These are phyloP conservation scores for Recurvomyces mirabilis DNA, from an alignment of 495 filamentous ascomycete genomes.

Conservation along the genomic window DNA sequence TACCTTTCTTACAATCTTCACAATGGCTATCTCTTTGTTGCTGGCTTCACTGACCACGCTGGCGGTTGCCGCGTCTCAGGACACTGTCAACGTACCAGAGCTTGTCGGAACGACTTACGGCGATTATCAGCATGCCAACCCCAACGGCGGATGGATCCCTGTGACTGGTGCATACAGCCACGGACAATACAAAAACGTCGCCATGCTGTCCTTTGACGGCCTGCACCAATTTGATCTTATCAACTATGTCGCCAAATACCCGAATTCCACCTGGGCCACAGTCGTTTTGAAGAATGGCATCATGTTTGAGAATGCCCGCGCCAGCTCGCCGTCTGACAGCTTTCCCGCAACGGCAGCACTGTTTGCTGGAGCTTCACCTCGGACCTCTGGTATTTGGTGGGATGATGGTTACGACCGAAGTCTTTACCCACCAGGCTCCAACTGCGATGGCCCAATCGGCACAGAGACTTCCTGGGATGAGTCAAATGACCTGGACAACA, in stretches of 20 bases:
- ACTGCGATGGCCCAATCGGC: conserved; percentile 22
- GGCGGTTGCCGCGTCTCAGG: background rate
- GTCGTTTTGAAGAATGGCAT: background rate
- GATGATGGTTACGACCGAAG: conserved; percentile 29
- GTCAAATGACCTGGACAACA: background rate
- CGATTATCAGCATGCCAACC: background rate
- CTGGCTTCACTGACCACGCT: background rate
- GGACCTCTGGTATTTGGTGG: conserved; percentile 31
- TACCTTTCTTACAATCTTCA: no score
- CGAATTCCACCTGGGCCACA: conserved; percentile 23
- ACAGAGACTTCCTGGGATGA: background rate
- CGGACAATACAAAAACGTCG: conserved; percentile 25
- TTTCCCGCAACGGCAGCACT: conserved; percentile 27
- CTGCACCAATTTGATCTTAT: conserved; percentile 19
- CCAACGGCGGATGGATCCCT: background rate
- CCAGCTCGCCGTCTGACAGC: conserved; percentile 29
- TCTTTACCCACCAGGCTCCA: conserved; percentile 23
- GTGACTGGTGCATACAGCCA: background rate
- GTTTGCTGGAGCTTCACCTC: conserved; percentile 27
- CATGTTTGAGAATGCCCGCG: conserved; percentile 25
- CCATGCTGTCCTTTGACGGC: conserved; percentile 20
- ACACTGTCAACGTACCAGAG: background rate
- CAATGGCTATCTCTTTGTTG: background rate
- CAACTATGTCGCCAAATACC: conserved; percentile 25
- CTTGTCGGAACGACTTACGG: background rate